These are phyloP conservation scores for Tolypocladium cylindrosporum DNA, from an alignment of 2,329 filamentous ascomycete species.

Conservation along the genomic window DNA sequence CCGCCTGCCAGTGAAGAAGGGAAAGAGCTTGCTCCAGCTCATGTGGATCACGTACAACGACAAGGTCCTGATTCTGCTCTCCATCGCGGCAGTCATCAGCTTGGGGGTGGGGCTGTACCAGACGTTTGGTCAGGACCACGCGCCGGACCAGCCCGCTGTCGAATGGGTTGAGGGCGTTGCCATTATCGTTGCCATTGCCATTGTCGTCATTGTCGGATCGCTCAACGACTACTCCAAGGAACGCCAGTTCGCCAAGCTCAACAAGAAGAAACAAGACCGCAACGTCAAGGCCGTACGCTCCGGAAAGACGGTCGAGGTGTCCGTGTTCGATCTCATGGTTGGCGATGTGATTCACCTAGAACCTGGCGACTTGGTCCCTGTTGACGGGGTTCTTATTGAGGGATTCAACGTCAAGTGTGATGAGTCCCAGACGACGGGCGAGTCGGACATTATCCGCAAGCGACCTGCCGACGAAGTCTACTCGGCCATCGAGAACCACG, in stretches of 20 bases:
- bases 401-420: conserved; percentile 69
- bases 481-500: conserved; percentile 55
- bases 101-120: conserved; percentile 68
- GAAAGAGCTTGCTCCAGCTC: conserved; percentile 60
- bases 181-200: conserved; percentile 69
- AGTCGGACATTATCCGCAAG: conserved; percentile 68
- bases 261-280: conserved; percentile 70
- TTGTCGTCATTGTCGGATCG: conserved; percentile 68
- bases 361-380: conserved; percentile 64
- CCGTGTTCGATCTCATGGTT: conserved; percentile 57
- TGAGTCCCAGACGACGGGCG: conserved; percentile 69
- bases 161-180: conserved; percentile 79
- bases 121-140: conserved; percentile 52
- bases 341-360: conserved; percentile 66
- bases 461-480: conserved; percentile 57
- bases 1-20: conserved; percentile 61
- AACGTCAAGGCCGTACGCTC: conserved; percentile 62
- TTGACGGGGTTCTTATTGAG: conserved; percentile 63
- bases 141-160: conserved; percentile 41
- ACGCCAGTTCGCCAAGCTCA: conserved; percentile 67
- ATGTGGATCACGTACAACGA: conserved; percentile 82
- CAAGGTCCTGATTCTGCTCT: conserved; percentile 67
- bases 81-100: conserved; percentile 60
- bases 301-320: conserved; percentile 59
- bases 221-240: conserved; percentile 76